Conservation (phyloP, 164 flowering plant genomes). For the Berberis vulgaris region DNA sequence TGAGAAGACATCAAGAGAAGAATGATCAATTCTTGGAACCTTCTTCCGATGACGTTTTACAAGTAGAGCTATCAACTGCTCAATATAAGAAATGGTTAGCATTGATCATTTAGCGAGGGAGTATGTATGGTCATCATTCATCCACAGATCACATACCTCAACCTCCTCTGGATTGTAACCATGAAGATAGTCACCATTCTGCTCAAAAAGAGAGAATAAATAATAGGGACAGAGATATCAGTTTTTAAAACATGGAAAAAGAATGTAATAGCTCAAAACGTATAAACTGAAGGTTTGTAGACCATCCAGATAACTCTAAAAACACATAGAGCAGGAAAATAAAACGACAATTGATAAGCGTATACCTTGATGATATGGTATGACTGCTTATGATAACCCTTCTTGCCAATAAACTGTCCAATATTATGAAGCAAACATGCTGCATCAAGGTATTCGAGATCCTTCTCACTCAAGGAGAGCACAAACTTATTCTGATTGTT, state of each 20-base stretch:
- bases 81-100: conserved; percentile 4
- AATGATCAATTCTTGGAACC: conserved; percentile 32
- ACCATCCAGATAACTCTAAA: background rate
- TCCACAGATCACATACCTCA: conserved; percentile 28
- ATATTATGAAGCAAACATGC: conserved; percentile 71
- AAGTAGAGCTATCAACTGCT: conserved; percentile 60
- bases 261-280: background rate
- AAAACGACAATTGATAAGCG: background rate
- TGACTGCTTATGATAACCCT: conserved; percentile 64
- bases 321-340: background rate
- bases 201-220: conserved; percentile 7
- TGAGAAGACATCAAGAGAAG: conserved; percentile 24
- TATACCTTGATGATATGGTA: conserved; percentile 48
- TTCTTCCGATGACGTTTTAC: conserved; percentile 63
- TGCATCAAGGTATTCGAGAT: conserved; percentile 76
- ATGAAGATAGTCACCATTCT: conserved; percentile 55
- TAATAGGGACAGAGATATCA: background rate
- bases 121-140: background rate
- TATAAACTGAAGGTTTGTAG: conserved; percentile 1
- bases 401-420: conserved; percentile 45
- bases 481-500: conserved; percentile 9
- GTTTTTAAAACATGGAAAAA: too few species aligned
- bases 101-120: background rate
- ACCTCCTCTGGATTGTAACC: conserved; percentile 51
- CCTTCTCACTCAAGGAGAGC: conserved; percentile 33